Evolutionary conservation across 2,329 filamentous ascomycete genomes (phyloP).

Genomic region (Xylaria sp.): DNA sequence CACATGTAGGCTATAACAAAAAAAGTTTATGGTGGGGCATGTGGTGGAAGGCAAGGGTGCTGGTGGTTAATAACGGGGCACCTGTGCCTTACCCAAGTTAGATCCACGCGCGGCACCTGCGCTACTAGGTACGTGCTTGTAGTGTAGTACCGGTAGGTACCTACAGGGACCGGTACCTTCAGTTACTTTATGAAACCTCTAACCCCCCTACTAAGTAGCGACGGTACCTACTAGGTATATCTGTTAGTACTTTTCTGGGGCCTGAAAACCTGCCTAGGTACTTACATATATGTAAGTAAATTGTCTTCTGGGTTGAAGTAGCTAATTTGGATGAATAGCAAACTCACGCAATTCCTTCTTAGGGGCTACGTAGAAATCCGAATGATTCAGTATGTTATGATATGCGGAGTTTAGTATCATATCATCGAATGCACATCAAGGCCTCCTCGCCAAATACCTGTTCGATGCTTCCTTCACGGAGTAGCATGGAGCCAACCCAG

Average conservation of each 20-base stretch:
- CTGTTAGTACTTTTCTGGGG: too few species aligned
- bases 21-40: constrained; percentile 49
- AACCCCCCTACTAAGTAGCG: too few species aligned
- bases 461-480: constrained; percentile 77
- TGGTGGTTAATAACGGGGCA: constrained; percentile 33
- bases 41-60: constrained; percentile 6
- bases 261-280: background rate
- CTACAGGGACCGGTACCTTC: too few species aligned
- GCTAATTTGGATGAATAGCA: background rate
- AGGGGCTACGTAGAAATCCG: too few species aligned
- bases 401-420: background rate
- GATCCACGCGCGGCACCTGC: background rate
- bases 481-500: constrained; percentile 83
- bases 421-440: constrained; percentile 75
- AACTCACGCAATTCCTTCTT: background rate
- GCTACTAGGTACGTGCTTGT: background rate
- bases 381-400: background rate
- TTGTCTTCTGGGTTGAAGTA: background rate
- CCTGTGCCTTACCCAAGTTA: background rate
- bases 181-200: too few species aligned
- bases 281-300: background rate
- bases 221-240: background rate
- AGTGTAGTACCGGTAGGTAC: background rate
- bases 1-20: constrained; percentile 32
- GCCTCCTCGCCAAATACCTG: constrained; percentile 82